Evolutionary conservation across 1,139 yeast species (phyloP).

Genomic region (Candida mesenterica): DNA sequence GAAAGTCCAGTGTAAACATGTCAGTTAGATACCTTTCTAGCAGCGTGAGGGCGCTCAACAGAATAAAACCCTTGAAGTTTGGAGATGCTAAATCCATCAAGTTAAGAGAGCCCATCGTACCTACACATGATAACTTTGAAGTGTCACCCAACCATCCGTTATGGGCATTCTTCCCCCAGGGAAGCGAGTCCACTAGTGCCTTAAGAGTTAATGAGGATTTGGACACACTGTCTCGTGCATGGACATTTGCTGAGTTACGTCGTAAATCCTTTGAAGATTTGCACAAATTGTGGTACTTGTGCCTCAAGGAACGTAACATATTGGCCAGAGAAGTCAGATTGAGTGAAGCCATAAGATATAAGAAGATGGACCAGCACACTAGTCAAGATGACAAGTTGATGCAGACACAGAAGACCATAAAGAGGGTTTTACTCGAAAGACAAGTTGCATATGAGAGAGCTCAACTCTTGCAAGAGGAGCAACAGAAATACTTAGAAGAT

Average conservation of each 20-base stretch:
- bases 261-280: constrained; percentile 89
- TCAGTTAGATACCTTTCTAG: background rate
- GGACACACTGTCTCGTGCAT: constrained; percentile 62
- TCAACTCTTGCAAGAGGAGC: constrained; percentile 45
- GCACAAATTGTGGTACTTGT: constrained; percentile 86
- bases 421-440: constrained; percentile 86
- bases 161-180: constrained; percentile 86
- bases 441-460: constrained; percentile 70
- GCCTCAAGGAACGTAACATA: constrained; percentile 79
- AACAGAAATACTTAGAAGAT: constrained; percentile 49
- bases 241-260: constrained; percentile 88
- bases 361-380: constrained; percentile 25
- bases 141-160: constrained; percentile 88
- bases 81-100: constrained; percentile 30
- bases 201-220: constrained; percentile 61
- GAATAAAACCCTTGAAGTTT: constrained; percentile 28
- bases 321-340: constrained; percentile 71
- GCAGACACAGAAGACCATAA: constrained; percentile 57
- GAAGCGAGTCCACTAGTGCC: constrained; percentile 44
- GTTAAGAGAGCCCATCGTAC: constrained; percentile 83
- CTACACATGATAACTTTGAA: constrained; percentile 67
- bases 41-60: background rate
- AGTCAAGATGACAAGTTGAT: constrained; percentile 36
- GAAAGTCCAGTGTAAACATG: background rate
- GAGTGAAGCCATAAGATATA: constrained; percentile 29